These are phyloP conservation scores for Arthrobotrys entomopaga DNA, from an alignment of 2,329 filamentous ascomycete genomes.

Conservation along the genomic window DNA sequence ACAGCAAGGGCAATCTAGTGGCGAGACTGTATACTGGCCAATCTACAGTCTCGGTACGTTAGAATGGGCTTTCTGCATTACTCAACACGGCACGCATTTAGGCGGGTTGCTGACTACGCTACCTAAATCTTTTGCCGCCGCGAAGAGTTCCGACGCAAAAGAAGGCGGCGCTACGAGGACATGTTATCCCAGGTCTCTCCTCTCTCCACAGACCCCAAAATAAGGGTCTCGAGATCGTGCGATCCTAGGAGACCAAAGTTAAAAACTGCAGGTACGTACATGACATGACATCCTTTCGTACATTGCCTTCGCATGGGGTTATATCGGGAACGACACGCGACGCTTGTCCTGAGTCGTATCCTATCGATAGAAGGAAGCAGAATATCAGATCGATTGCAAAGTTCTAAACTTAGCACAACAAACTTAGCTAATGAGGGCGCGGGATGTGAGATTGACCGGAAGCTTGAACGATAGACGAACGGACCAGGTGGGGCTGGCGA, in stretches of 20 bases:
- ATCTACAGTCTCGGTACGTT: too few relatives aligned
- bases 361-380: conserved; percentile 1
- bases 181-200: not conserved
- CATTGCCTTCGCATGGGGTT: conserved; percentile 13
- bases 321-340: conserved; percentile 12
- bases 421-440: conserved; percentile 10
- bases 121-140: too few relatives aligned
- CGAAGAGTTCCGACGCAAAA: conserved; percentile 6
- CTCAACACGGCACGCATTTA: conserved; percentile 26
- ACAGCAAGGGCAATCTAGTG: not conserved
- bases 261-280: conserved; percentile 45
- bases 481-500: not conserved
- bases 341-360: conserved; percentile 9
- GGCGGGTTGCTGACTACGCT: conserved; percentile 7
- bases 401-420: conserved; percentile 49
- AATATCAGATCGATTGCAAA: conserved; percentile 10
- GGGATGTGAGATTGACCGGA: conserved; percentile 1
- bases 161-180: not conserved
- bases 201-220: not conserved
- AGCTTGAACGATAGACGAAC: not conserved
- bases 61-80: conserved; percentile 9
- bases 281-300: too few relatives aligned
- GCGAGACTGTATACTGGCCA: too few relatives aligned
- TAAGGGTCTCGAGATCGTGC: conserved; percentile 12
- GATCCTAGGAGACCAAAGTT: conserved; percentile 21